Base-by-base conservation (phyloP, 2,329 filamentous ascomycete genomes). In the Stylonectria norvegica region DNA sequence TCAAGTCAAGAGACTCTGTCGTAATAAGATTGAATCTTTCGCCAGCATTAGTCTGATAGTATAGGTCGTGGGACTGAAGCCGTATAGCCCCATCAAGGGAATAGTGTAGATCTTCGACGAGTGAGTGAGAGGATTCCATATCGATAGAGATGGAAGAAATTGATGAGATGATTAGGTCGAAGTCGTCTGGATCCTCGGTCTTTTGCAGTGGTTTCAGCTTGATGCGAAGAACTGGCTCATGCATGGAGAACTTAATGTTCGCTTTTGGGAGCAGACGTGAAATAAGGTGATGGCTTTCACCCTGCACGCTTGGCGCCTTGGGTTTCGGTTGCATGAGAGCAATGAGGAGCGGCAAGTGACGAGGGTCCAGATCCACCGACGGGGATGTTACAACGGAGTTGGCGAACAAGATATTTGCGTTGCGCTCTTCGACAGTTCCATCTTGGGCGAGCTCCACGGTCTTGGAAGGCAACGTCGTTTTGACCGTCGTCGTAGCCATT, bases 371-470 rank as follows among this genome's bases (percentile, higher is more conserved):
- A 62, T 98, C 93, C 36, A 97, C 73, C 0, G 93, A 96, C 1
- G 93, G 93, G 5, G 93, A 98, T 0, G 93, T 98, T 45, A 97
- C 82, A 33, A 98, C 91, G 5, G 95, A 81, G 63, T 98, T 98
- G 28, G 91, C 90, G 60, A 96, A 96, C 12, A 98, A 72, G 27
- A 98, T 93, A 60, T 98, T 98, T 34, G 89, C 86, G 57, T 98
- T 98, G 47, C 88, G 82, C 64, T 97, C 89, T 50, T 86, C 85
- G 9, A 78, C 73, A 25, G 79, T 83, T 14, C 85, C 84, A 22
- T 85, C 78, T 42, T 83, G 77, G 2, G 83, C 79, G 38, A 90
- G 78, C 59, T 91, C 86, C 9, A 98, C 83, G 0, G 90, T 95
- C 65, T 97, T 96, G 10, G 93, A 94, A 5, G 91, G 91, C 6